Conservation (phyloP, 192 early-diverging fungal genomes). For the Dimargaris cristalligena region DNA sequence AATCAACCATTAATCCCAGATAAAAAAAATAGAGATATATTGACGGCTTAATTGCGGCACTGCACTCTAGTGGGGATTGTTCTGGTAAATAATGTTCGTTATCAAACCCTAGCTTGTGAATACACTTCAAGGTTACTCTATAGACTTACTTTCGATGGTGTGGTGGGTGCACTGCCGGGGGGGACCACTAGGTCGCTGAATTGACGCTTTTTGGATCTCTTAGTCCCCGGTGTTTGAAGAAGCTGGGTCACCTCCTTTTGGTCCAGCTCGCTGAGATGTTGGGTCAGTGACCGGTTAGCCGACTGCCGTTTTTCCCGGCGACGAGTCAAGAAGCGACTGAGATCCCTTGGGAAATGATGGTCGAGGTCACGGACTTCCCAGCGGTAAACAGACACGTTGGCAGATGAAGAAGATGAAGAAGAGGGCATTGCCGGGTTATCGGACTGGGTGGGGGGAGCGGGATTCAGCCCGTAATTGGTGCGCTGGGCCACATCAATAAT, state of each 20-base stretch:
- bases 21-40: no score
- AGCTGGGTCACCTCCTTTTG: slow-evolving; percentile 13
- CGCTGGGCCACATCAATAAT: slow-evolving; percentile 18
- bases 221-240: slow-evolving; percentile 17
- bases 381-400: slow-evolving; percentile 21
- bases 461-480: slow-evolving; percentile 22
- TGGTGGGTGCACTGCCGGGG: no score
- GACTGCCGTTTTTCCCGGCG: slow-evolving; percentile 13
- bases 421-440: slow-evolving; percentile 12
- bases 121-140: no score
- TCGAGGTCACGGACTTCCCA: slow-evolving; percentile 23
- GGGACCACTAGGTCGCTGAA: not conserved
- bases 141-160: no score
- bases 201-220: slow-evolving; percentile 13
- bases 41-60: no score
- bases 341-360: slow-evolving; percentile 17
- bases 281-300: slow-evolving; percentile 15
- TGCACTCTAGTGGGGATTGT: no score
- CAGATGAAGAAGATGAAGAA: no score
- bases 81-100: no score
- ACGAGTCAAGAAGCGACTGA: slow-evolving; percentile 15
- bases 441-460: slow-evolving; percentile 13
- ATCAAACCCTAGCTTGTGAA: no score
- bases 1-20: no score
- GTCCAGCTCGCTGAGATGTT: slow-evolving; percentile 16